phyloP scores from a whole-genome alignment of 139 green algal genomes.

The Tetraselmis striata region DNA sequence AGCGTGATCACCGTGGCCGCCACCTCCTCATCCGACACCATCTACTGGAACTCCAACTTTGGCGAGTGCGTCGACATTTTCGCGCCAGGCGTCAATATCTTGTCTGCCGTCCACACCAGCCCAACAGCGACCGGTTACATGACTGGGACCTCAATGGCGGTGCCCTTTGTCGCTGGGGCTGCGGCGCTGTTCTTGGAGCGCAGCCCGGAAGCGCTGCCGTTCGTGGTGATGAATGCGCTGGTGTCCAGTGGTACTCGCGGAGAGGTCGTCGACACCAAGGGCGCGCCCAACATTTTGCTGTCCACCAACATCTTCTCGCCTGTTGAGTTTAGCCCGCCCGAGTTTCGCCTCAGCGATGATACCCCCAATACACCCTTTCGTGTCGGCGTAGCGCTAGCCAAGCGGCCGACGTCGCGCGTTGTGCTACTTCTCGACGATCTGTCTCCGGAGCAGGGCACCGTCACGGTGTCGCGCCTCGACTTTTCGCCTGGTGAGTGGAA shows the following conservation, averaged over 20 bases:
- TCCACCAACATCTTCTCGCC: background rate
- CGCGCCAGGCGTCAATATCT: slow-evolving; percentile 46
- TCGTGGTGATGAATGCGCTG: slow-evolving; percentile 11
- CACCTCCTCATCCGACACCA: slow-evolving; percentile 11
- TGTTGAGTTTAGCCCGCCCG: background rate
- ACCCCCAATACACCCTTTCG: background rate
- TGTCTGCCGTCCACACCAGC: slow-evolving; percentile 22
- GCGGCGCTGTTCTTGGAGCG: slow-evolving; percentile 56
- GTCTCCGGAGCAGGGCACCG: background rate
- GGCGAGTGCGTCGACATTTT: slow-evolving; percentile 58
- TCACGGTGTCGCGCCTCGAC: background rate
- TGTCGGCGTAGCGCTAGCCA: background rate
- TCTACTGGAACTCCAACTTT: slow-evolving; percentile 46
- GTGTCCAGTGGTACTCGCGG: background rate
- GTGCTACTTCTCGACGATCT: background rate
- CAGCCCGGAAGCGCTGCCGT: slow-evolving; percentile 21
- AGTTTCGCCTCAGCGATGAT: background rate
- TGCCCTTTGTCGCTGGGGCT: slow-evolving; percentile 56
- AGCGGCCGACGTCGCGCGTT: background rate
- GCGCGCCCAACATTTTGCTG: background rate
- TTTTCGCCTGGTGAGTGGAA: background rate
- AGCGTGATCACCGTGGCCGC: slow-evolving; percentile 36
- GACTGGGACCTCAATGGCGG: slow-evolving; percentile 53
- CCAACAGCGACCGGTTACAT: slow-evolving; percentile 28
- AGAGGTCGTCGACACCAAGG: background rate